Conservation (phyloP, 148 eudicot species). For the Dianthus caryophyllus region DNA sequence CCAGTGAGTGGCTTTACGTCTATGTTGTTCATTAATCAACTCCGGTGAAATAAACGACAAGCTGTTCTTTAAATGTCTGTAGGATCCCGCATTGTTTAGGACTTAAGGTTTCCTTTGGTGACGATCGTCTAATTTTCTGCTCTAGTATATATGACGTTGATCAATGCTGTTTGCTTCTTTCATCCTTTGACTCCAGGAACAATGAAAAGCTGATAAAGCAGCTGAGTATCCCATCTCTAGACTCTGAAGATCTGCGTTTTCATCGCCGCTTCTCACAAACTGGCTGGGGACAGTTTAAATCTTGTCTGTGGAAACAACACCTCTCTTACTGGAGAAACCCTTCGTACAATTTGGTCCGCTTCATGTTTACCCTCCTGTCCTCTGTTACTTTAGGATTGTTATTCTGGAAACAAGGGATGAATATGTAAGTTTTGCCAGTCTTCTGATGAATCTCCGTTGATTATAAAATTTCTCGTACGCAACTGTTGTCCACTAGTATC, state of each 20-base stretch:
- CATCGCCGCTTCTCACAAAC: slow-evolving; percentile 48
- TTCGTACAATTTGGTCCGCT: slow-evolving; percentile 59
- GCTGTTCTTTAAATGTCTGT: no score
- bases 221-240: slow-evolving; percentile 49
- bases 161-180: not conserved
- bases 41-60: not conserved
- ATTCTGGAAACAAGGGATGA: slow-evolving; percentile 65
- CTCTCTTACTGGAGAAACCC: slow-evolving; percentile 92
- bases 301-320: slow-evolving; percentile 76
- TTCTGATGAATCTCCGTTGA: slow-evolving; percentile 6
- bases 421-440: slow-evolving; percentile 44
- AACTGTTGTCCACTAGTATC: no score
- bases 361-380: slow-evolving; percentile 27
- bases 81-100: not conserved
- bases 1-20: no score
- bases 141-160: no score
- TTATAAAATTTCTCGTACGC: slow-evolving; percentile 7
- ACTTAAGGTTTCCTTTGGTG: no score
- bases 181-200: slow-evolving; percentile 34
- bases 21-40: not conserved
- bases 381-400: slow-evolving; percentile 53
- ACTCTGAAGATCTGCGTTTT: slow-evolving; percentile 55
- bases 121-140: no score
- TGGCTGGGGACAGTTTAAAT: slow-evolving; percentile 73
- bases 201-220: slow-evolving; percentile 46